Evolutionary conservation across 2,329 filamentous ascomycete genomes (phyloP), one percentile per base, ranked within the genome.

Genomic region (Grosmannia clavigera): DNA sequence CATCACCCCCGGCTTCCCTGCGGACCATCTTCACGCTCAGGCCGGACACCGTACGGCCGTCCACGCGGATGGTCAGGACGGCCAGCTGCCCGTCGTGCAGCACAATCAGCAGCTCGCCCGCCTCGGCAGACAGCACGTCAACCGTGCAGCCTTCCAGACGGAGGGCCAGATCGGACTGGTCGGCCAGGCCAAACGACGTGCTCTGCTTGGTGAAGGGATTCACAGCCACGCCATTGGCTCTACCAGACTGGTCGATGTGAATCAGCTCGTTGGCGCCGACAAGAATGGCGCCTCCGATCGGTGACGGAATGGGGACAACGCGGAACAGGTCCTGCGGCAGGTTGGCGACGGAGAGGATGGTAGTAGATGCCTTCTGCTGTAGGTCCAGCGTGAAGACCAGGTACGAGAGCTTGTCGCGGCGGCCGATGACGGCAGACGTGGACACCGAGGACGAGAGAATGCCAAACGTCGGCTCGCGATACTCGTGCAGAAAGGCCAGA

Each of bases 391-490:
- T 96, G 69, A 96, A 96, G 63, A 99, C 92, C 69, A 91, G 91
- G 74, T 96, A 99, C 22, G 85, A 87, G 55, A 96, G 77, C 66
- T 89, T 83, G 70, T 99, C 94, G 68, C 87, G 94, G 64, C 90
- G 83, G 67, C 91, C 88, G 58, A 97, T 77, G 3, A 89, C 86
- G 60, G 81, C 79, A n/a, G 91, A 92, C 16, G 86, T 83, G 43
- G 85, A 79, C 64, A 83, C 77, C 58, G 84, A 85, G 1, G 92
- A 89, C 55, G 90, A 94, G 51, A 99, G 78, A 62, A 99, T 92
- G 60, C 92, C 94, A 75, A 99, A 96, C 0, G 94, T 99, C 14
- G 94, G 92, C 73, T 97, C 94, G 71, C 94, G 86, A 73, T 99
- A 99, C 75, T 97, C 92, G 79, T 97, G 84, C 65, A 99, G 77